Evolutionary conservation across 768 basidiomycete species (phyloP).

Genomic region (Pholiota microspora): DNA sequence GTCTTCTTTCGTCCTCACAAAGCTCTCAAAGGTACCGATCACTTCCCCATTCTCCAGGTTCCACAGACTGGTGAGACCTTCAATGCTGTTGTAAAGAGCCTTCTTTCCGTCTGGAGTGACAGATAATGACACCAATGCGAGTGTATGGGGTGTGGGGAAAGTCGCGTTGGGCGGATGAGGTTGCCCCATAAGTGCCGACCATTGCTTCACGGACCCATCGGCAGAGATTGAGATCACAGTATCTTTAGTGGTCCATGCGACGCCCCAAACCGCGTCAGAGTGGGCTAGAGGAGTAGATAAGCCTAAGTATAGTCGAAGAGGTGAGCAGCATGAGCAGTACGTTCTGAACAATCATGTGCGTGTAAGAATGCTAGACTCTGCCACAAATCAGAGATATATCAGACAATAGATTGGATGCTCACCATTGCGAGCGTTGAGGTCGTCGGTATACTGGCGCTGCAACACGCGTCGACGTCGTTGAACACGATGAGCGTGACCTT

Average conservation of each 20-base stretch:
- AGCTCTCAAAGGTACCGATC: slow-evolving; percentile 72
- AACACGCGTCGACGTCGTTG: slow-evolving; percentile 26
- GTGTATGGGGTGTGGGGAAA: slow-evolving; percentile 70
- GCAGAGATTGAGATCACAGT: slow-evolving; percentile 70
- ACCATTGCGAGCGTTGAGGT: slow-evolving; percentile 27
- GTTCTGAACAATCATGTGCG: slow-evolving; percentile 74
- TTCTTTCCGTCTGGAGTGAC: slow-evolving; percentile 60
- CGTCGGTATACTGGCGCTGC: slow-evolving; percentile 10
- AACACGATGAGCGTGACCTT: slow-evolving; percentile 17
- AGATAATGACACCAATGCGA: slow-evolving; percentile 83
- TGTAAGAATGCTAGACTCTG: slow-evolving; percentile 76
- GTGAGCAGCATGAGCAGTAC: slow-evolving; percentile 43
- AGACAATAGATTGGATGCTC: slow-evolving; percentile 5
- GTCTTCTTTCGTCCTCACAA: slow-evolving; percentile 51
- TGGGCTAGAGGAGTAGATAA: slow-evolving; percentile 57
- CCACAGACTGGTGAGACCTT: slow-evolving; percentile 79
- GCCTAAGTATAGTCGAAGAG: slow-evolving; percentile 22
- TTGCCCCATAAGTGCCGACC: slow-evolving; percentile 67
- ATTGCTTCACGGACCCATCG: slow-evolving; percentile 75
- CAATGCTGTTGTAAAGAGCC: slow-evolving; percentile 79
- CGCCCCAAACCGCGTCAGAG: slow-evolving; percentile 76
- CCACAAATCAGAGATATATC: neutral
- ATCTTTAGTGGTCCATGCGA: slow-evolving; percentile 68
- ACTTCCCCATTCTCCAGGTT: slow-evolving; percentile 63
- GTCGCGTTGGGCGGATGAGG: slow-evolving; percentile 46